Evolutionary conservation across 164 flowering plant genomes (phyloP).

Genomic region (Litsea cubeba): DNA sequence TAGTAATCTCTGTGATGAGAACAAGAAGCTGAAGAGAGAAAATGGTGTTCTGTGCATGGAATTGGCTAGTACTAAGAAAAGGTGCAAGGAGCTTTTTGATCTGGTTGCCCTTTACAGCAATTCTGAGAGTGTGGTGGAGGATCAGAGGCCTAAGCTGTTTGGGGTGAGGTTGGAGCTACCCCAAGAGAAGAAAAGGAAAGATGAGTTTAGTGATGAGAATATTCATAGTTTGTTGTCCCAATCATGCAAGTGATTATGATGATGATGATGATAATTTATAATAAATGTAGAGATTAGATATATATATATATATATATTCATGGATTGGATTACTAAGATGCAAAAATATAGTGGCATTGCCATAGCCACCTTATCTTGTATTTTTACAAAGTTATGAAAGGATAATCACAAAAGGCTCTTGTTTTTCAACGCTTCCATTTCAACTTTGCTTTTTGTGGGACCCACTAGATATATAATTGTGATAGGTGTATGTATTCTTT

Average conservation of each 20-base stretch:
- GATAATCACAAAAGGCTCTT: too few species aligned
- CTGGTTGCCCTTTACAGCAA: conserved; percentile 34
- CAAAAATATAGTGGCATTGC: background rate
- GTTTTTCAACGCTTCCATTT: too few species aligned
- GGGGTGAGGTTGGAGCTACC: conserved; percentile 55
- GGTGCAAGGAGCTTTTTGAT: conserved; percentile 62
- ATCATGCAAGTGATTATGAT: conserved; percentile 21
- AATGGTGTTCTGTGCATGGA: conserved; percentile 48
- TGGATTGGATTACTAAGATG: background rate
- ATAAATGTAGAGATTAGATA: background rate
- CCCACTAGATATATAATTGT: too few species aligned
- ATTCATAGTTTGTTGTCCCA: conserved; percentile 35
- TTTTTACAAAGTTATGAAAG: too few species aligned
- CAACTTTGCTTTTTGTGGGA: too few species aligned
- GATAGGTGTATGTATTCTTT: too few species aligned
- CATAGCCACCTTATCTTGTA: too few species aligned
- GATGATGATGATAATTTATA: too few species aligned
- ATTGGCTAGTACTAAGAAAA: conserved; percentile 47
- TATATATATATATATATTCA: too few species aligned
- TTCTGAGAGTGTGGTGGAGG: conserved; percentile 17
- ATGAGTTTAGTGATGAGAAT: conserved; percentile 25
- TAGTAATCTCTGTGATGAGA: conserved; percentile 51
- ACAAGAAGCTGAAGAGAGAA: conserved; percentile 56
- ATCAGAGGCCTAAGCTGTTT: conserved; percentile 50
- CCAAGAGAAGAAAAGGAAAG: conserved; percentile 38